A percentile compares a stretch with the other conserved stretches of the same genome.
Conservation (phyloP, 164 flowering plant species). For the Euptelea pleiosperma region DNA sequence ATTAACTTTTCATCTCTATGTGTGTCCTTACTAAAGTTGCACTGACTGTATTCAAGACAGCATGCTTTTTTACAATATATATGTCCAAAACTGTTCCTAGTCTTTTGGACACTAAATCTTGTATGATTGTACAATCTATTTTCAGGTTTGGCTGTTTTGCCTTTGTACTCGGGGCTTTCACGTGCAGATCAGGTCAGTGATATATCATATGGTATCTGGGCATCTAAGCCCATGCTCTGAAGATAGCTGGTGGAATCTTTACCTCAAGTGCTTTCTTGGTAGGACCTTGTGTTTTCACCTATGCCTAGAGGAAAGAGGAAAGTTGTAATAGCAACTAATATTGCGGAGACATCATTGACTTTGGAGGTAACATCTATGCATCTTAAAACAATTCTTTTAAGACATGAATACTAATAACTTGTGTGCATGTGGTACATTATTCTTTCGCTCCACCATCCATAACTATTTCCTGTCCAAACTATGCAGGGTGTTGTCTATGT, state of each 20-base stretch:
- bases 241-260: constrained; percentile 5
- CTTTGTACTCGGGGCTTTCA: constrained; percentile 87
- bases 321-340: constrained; percentile 90
- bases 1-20: too few relatives aligned
- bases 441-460: constrained; percentile 5
- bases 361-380: constrained; percentile 59
- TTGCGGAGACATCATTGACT: constrained; percentile 97
- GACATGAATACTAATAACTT: neutral
- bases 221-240: neutral
- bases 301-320: constrained; percentile 94
- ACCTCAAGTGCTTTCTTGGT: constrained; percentile 15
- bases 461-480: constrained; percentile 1
- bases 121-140: constrained; percentile 4
- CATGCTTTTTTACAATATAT: too few relatives aligned
- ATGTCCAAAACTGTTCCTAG: too few relatives aligned
- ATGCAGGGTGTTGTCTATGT: constrained; percentile 95
- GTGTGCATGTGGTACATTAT: neutral
- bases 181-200: constrained; percentile 82
- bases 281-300: constrained; percentile 89
- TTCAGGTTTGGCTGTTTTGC: constrained; percentile 72
- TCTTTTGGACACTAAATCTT: too few relatives aligned
- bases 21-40: too few relatives aligned
- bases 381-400: neutral
- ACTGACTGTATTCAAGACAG: too few relatives aligned
- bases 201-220: neutral